These are phyloP conservation scores for Magnusiomyces sp. DNA, from an alignment of 1,139 yeast genomes.

Conservation along the genomic window DNA sequence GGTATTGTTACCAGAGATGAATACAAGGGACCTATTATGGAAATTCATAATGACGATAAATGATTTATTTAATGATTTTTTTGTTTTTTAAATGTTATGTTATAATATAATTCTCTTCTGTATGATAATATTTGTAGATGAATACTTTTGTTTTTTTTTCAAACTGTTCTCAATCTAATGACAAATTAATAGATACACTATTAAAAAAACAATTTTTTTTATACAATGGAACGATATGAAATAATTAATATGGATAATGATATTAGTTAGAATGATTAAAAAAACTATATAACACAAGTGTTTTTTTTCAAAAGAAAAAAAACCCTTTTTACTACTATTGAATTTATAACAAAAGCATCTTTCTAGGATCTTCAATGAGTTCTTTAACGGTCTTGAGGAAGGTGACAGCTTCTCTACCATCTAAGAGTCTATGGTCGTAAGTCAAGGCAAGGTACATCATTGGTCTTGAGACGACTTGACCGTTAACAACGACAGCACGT, in stretches of 20 bases:
- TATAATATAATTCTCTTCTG: no score
- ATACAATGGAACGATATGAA: neutral
- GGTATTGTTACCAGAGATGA: slow-evolving; percentile 38
- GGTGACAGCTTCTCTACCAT: slow-evolving; percentile 98
- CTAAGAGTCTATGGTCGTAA: slow-evolving; percentile 95
- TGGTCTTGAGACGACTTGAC: slow-evolving; percentile 94
- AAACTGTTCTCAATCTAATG: neutral
- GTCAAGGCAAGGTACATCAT: slow-evolving; percentile 99
- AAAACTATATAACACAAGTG: neutral
- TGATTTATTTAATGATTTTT: neutral
- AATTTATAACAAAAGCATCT: slow-evolving; percentile 68
- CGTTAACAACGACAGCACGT: slow-evolving; percentile 94
- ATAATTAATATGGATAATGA: neutral
- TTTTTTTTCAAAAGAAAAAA: neutral
- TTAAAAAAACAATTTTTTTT: neutral
- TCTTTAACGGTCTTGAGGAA: slow-evolving; percentile 95
- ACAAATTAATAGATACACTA: neutral
- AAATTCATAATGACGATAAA: slow-evolving; percentile 10
- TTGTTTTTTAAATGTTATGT: neutral
- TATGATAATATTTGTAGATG: no score
- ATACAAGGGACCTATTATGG: slow-evolving; percentile 23
- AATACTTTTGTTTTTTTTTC: neutral
- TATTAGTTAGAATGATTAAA: neutral
- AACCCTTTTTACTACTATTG: neutral
- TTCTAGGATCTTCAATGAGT: slow-evolving; percentile 97